phyloP scores from a whole-genome alignment of 2,329 filamentous ascomycete species.

The Ophiognomonia clavigignenti-juglandacearum region DNA sequence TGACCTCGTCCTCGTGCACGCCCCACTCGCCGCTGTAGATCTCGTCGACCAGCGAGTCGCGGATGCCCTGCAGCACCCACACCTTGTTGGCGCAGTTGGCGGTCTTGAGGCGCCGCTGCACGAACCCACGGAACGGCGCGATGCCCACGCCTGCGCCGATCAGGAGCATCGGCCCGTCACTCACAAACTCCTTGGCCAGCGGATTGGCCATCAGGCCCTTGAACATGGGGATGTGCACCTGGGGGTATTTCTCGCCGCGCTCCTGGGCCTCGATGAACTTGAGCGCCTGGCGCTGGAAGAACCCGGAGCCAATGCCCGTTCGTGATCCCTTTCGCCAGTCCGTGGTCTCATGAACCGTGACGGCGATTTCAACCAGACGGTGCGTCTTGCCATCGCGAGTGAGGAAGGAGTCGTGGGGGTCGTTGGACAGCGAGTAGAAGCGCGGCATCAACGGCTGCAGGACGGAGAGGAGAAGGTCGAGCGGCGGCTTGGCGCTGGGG shows the following conservation, averaged over 20 bases:
- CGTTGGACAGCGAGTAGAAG: conserved; percentile 97
- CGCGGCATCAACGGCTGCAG: conserved; percentile 91
- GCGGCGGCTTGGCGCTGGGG: conserved; percentile 81
- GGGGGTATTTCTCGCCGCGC: conserved; percentile 48
- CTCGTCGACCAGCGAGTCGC: conserved; percentile 92
- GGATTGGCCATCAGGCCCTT: conserved; percentile 97
- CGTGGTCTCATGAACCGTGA: conserved; percentile 82
- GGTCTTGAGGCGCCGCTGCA: conserved; percentile 87
- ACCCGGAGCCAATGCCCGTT: conserved; percentile 86
- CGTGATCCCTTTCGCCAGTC: conserved; percentile 72
- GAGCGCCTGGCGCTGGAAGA: conserved; percentile 80
- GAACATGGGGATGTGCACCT: conserved; percentile 91
- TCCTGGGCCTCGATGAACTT: conserved; percentile 65
- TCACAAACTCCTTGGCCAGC: conserved; percentile 82
- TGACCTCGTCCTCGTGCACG: conserved; percentile 81
- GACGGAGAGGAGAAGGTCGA: conserved; percentile 74
- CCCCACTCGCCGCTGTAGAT: conserved; percentile 97
- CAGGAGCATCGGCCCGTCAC: conserved; percentile 94
- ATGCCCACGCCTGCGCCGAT: conserved; percentile 96
- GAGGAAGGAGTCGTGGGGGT: conserved; percentile 73
- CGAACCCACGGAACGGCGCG: conserved; percentile 95
- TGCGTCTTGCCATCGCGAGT: conserved; percentile 65
- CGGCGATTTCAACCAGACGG: conserved; percentile 90
- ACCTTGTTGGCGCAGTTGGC: conserved; percentile 98
- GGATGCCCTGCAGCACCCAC: conserved; percentile 90